Base-by-base conservation (phyloP, 2,329 filamentous ascomycete species). In the Pyrenophora teres region DNA sequence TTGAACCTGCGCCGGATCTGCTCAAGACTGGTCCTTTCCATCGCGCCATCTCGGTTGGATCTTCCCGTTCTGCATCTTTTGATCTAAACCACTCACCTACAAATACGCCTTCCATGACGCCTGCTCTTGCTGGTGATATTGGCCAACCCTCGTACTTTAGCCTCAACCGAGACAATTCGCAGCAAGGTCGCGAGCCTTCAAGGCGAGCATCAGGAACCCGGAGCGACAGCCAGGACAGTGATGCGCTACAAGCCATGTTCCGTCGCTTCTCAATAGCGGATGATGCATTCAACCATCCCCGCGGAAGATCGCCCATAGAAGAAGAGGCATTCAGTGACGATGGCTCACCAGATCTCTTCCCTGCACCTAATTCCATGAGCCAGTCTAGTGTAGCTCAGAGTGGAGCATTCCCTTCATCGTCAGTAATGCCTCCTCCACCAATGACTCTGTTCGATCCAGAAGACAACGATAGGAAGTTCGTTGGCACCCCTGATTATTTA, bases 401-500 rank as follows among this genome's bases (percentile, higher is more conserved):
- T 47, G 85, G 80, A 0, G 70, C 72, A 1, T 84, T 86, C 38
- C 83, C 86, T 6, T 83, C 83, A 45, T 79, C 84, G 10, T 83
- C 80, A 51, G 91, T 91, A 80, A 89, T 97, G 84, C 87, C 87
- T 16, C 94, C 94, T 19, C 92, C 92, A 4, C 92, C 94, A 40
- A 87, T 89, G 90, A 90, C 93, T 3, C 79, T 99, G 3, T 99
- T 97, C 68, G 92, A 97, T 66, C 94, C 94, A 0, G 89, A 96
- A 68, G 94, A 99, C 67, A 95, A 87, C 54, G 93, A 90, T 69
- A 86, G 94, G 46, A 87, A 91, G 33, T 99, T 99, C 65, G 94
- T 99, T 7, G 94, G 94, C 27, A 99, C 94, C 0, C 94, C 94
- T 0, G 94, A 99, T 73, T 99, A 99, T 70, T 83, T 99, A 12